Evolutionary conservation across 1,284 basidiomycete species (phyloP).

Genomic region (Boletus holoroseus): DNA sequence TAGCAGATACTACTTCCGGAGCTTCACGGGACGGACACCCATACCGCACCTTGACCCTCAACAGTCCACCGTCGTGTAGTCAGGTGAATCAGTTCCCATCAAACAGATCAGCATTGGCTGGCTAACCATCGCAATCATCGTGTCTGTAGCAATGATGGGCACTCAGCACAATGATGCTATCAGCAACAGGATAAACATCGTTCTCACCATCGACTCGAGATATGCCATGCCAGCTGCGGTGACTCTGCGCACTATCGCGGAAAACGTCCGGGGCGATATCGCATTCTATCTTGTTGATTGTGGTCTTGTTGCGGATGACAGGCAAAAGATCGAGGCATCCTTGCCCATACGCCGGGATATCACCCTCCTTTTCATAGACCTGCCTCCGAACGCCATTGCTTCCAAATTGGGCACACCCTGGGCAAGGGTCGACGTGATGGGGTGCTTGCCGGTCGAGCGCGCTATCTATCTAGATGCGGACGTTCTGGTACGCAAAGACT

Average conservation of each 20-base stretch:
- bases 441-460: constrained; percentile 41
- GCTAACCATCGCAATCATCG: not conserved
- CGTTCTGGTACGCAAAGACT: constrained; percentile 35
- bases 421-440: constrained; percentile 46
- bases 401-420: constrained; percentile 34
- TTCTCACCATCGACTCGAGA: not conserved
- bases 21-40: not conserved
- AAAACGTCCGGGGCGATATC: not conserved
- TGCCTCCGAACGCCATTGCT: not conserved
- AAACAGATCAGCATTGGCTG: not conserved
- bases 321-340: not conserved
- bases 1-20: not conserved
- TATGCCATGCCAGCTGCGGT: not conserved
- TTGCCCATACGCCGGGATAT: not conserved
- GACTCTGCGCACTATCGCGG: not conserved
- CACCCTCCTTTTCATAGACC: not conserved
- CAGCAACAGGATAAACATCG: not conserved
- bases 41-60: not conserved
- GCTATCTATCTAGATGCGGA: constrained; percentile 38
- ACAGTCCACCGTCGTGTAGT: not conserved
- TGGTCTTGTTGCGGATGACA: not conserved
- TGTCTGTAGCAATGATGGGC: not conserved
- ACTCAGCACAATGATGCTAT: not conserved
- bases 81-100: not conserved
- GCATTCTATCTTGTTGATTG: not conserved